Conservation (phyloP, 2,329 filamentous ascomycete species). For the Mycogone perniciosa region DNA sequence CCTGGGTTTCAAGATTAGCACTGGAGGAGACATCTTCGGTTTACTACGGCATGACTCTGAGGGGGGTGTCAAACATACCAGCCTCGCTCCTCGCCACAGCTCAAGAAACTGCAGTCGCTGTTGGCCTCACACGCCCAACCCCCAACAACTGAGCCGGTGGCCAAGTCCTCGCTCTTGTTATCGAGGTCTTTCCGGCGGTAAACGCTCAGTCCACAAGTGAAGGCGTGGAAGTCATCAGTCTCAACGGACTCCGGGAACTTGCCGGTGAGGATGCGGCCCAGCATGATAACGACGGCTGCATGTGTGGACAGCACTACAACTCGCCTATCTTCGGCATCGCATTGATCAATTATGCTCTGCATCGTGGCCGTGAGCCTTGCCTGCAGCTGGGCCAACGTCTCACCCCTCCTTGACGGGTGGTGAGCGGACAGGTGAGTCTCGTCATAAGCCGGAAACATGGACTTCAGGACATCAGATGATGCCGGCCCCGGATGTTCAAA, state of each 20-base stretch:
- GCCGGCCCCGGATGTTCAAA: slow-evolving; percentile 83
- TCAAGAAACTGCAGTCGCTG: slow-evolving; percentile 79
- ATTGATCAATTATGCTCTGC: slow-evolving; percentile 61
- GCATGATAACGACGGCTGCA: slow-evolving; percentile 80
- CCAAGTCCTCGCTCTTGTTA: neutral
- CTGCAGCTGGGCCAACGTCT: slow-evolving; percentile 74
- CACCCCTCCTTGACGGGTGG: slow-evolving; percentile 63
- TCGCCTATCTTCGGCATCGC: slow-evolving; percentile 63
- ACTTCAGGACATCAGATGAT: slow-evolving; percentile 51
- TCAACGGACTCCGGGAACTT: slow-evolving; percentile 63
- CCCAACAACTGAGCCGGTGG: slow-evolving; percentile 38
- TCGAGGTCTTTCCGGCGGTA: slow-evolving; percentile 37
- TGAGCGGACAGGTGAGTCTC: slow-evolving; percentile 55
- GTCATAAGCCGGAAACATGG: slow-evolving; percentile 61
- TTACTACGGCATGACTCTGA: slow-evolving; percentile 1
- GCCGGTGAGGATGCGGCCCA: slow-evolving; percentile 77
- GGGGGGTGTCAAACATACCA: slow-evolving; percentile 53
- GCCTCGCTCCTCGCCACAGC: slow-evolving; percentile 74
- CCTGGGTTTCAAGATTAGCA: slow-evolving; percentile 19
- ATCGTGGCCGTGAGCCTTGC: slow-evolving; percentile 68
- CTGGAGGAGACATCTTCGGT: neutral
- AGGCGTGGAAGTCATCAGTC: slow-evolving; percentile 76
- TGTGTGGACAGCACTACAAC: slow-evolving; percentile 80
- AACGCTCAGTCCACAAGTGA: slow-evolving; percentile 72
- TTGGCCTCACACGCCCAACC: slow-evolving; percentile 77